Base-by-base conservation (phyloP, 2,329 filamentous ascomycete species). In the Thermothelomyces thermophilus region DNA sequence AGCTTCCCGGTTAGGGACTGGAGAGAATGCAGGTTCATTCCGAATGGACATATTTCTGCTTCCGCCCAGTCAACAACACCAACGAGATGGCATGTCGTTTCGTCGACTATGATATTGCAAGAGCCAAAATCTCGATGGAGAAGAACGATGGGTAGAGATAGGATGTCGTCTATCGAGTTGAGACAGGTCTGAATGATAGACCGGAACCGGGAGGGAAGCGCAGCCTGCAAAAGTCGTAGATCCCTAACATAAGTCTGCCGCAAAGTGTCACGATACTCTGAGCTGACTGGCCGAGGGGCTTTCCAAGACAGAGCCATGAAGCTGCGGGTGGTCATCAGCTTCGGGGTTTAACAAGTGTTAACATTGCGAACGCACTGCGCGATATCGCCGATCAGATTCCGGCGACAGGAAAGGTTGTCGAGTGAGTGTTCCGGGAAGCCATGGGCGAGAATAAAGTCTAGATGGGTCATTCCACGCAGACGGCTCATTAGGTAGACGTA, bases 21-120 rank as follows among this genome's bases (percentile, higher is more conserved):
- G 1, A 69, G 50, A 11, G 63, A 66, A 48, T 69, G 56, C 1
- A 72, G 58, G 42, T 71, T 70, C 0, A 64, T 28, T 3, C 69
- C 68, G 53, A 73, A 73, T 7, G 69, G 67, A n/a, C 61, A 46
- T 22, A 71, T 62, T 41, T 64, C 60, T 3, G 68, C 65, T 56
- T 72, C 66, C 1, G 69, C 65, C 68, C 66, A 73, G 59, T 71
- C 68, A 48, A 73, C 60, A 7, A 72, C 67, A 2, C 69, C 68
- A 28, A 60, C 58, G 3, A 73, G 51, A 56, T 66, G 63, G 57
- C 62, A 70, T 28, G 66, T 57, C 37, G 13, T 44, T 24, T 66
- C 58, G 35, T 71, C 61, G 5, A 73, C 68, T 9, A 72, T 62
- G 35, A 72, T 66, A 50, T 73, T 73, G 59, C 57, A 66, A 24